phyloP scores from a whole-genome alignment of 495 filamentous ascomycete species.

The Penicillium maclennaniae region DNA sequence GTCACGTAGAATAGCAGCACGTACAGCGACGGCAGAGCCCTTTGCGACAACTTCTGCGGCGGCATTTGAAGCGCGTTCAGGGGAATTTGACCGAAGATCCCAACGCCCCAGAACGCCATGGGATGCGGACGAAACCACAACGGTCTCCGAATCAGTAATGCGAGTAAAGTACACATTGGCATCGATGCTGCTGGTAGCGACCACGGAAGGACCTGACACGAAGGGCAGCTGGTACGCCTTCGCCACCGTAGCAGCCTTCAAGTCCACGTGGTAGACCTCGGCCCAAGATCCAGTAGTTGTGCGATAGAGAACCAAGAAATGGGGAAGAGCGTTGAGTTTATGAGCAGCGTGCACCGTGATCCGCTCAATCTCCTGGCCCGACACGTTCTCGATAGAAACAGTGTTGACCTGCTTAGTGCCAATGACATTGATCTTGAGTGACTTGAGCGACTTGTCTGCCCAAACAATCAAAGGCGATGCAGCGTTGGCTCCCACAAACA shows the following conservation, averaged over 20 bases:
- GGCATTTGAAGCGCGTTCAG: constrained; percentile 54
- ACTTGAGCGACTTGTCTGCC: constrained; percentile 65
- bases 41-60: constrained; percentile 78
- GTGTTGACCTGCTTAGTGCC: constrained; percentile 61
- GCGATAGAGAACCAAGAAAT: constrained; percentile 83
- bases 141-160: constrained; percentile 65
- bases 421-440: constrained; percentile 75
- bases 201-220: constrained; percentile 62
- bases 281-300: constrained; percentile 69
- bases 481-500: constrained; percentile 80
- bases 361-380: constrained; percentile 56
- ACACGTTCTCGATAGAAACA: constrained; percentile 47
- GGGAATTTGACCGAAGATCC: constrained; percentile 46
- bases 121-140: constrained; percentile 70
- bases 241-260: constrained; percentile 57
- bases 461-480: constrained; percentile 78
- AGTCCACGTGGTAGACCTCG: constrained; percentile 79
- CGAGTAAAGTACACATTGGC: constrained; percentile 87
- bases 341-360: constrained; percentile 73
- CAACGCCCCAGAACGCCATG: constrained; percentile 72
- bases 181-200: constrained; percentile 72
- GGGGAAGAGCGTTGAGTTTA: constrained; percentile 61
- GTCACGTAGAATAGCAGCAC: constrained; percentile 65
- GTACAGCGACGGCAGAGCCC: constrained; percentile 64
- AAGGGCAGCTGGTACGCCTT: constrained; percentile 76